phyloP scores from a whole-genome alignment of 306 rosid genomes.

The Medicago truncatula region DNA sequence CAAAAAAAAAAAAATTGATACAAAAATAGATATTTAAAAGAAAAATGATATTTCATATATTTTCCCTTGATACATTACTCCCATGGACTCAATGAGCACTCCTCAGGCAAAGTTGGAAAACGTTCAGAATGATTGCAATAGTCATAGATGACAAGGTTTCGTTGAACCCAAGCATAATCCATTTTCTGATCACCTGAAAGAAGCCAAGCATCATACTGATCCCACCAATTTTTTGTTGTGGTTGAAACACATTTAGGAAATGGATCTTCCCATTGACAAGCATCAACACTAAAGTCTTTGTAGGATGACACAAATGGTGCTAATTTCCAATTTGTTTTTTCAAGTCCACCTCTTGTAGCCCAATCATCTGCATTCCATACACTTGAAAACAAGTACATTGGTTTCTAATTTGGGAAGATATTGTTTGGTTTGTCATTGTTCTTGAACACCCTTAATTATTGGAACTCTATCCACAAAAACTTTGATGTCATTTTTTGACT shows the following conservation, averaged over 20 bases:
- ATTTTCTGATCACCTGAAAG: constrained; percentile 69
- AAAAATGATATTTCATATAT: not conserved
- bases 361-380: constrained; percentile 98
- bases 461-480: constrained; percentile 80
- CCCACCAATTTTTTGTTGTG: constrained; percentile 88
- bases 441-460: constrained; percentile 80
- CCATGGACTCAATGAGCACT: constrained; percentile 90
- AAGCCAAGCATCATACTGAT: constrained; percentile 90
- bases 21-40: constrained; percentile 8
- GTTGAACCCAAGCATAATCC: constrained; percentile 86
- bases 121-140: constrained; percentile 71
- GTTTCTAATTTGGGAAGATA: constrained; percentile 88
- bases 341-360: constrained; percentile 98
- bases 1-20: no score
- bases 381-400: constrained; percentile 95
- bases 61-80: constrained; percentile 40
- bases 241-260: constrained; percentile 87
- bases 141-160: constrained; percentile 89
- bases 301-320: constrained; percentile 87
- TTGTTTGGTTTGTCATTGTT: constrained; percentile 70
- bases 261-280: constrained; percentile 94
- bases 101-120: constrained; percentile 70
- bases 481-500: no score
- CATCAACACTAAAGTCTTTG: constrained; percentile 77
- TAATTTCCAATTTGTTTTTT: constrained; percentile 88